Evolutionary conservation across 2,329 filamentous ascomycete species (phyloP).

Genomic region (Leptographium radiaticola): DNA sequence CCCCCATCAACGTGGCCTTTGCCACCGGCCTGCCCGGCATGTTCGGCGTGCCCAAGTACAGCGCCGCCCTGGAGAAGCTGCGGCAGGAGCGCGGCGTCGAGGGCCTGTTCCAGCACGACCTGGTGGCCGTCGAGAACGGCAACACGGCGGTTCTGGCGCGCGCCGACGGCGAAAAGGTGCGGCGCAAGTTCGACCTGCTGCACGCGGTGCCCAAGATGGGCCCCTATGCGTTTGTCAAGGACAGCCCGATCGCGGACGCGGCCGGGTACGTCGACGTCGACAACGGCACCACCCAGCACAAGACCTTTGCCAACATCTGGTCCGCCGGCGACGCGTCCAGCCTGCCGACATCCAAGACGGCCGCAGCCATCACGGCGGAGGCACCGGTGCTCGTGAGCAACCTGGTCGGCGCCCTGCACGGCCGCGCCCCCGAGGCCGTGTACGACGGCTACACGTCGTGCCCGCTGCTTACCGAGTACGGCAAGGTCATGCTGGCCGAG

Average conservation of each 20-base stretch:
- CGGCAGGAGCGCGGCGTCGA: constrained; percentile 41
- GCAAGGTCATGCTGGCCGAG: constrained; percentile 32
- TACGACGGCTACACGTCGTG: constrained; percentile 33
- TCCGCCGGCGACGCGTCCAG: constrained; percentile 45
- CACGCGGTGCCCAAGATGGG: constrained; percentile 48
- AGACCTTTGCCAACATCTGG: constrained; percentile 43
- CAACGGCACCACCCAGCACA: constrained; percentile 36
- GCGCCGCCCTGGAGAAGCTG: constrained; percentile 36
- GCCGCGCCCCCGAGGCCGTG: constrained; percentile 17
- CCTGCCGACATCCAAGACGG: constrained; percentile 39
- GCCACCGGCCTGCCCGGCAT: constrained; percentile 42
- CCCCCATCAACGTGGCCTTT: constrained; percentile 38
- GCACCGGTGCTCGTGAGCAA: constrained; percentile 30
- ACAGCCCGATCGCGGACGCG: constrained; percentile 39
- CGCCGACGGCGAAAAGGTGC: constrained; percentile 30
- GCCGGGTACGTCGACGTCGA: constrained; percentile 46
- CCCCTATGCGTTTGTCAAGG: constrained; percentile 38
- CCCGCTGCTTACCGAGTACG: constrained; percentile 30
- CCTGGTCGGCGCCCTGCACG: constrained; percentile 22
- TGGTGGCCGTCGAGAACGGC: constrained; percentile 34
- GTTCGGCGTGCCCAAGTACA: constrained; percentile 50
- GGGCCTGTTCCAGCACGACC: constrained; percentile 44
- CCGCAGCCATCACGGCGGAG: constrained; percentile 30
- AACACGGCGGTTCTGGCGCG: constrained; percentile 37
- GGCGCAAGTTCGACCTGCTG: constrained; percentile 37